A percentile compares a stretch with the other conserved stretches of the same genome.
These are phyloP conservation scores for Mrakia gelida DNA, from an alignment of 768 basidiomycete genomes.

Conservation along the genomic window DNA sequence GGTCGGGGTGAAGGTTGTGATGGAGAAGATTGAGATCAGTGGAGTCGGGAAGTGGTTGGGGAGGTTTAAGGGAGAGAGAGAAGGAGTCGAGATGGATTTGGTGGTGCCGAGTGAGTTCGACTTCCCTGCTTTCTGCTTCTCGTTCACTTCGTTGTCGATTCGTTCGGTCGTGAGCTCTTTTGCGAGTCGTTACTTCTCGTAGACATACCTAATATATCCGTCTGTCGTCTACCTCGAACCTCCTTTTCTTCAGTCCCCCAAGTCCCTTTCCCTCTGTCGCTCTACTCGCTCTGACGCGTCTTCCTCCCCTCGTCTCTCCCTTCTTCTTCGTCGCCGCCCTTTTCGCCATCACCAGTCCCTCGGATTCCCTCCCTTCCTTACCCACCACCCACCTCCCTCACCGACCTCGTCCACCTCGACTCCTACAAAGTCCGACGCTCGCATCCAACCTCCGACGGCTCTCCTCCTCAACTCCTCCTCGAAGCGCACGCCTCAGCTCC, in stretches of 20 bases:
- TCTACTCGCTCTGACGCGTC: slow-evolving; percentile 20
- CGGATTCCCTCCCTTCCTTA: slow-evolving; percentile 4
- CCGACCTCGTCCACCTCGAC: slow-evolving; percentile 34
- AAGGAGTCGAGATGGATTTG: slow-evolving; percentile 36
- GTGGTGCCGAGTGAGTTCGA: slow-evolving; percentile 39
- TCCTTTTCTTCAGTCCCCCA: background rate
- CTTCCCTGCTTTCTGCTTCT: background rate
- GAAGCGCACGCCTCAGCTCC: slow-evolving; percentile 11
- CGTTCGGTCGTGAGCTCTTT: background rate
- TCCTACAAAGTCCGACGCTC: slow-evolving; percentile 16
- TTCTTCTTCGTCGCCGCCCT: no score
- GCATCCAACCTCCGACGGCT: background rate
- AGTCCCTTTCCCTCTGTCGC: slow-evolving; percentile 18
- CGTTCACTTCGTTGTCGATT: background rate
- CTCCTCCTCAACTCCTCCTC: background rate
- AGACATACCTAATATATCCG: background rate
- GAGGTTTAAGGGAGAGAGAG: slow-evolving; percentile 36
- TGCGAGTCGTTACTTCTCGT: no score
- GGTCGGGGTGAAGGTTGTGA: slow-evolving; percentile 33
- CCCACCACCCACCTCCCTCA: slow-evolving; percentile 34
- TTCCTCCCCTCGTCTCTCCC: no score
- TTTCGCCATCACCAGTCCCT: background rate
- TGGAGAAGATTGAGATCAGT: slow-evolving; percentile 34
- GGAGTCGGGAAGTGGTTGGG: slow-evolving; percentile 34
- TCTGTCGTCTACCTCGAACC: background rate